Evolutionary conservation across 2,329 filamentous ascomycete genomes (phyloP).

Genomic region (Apiospora kogelbergensis): DNA sequence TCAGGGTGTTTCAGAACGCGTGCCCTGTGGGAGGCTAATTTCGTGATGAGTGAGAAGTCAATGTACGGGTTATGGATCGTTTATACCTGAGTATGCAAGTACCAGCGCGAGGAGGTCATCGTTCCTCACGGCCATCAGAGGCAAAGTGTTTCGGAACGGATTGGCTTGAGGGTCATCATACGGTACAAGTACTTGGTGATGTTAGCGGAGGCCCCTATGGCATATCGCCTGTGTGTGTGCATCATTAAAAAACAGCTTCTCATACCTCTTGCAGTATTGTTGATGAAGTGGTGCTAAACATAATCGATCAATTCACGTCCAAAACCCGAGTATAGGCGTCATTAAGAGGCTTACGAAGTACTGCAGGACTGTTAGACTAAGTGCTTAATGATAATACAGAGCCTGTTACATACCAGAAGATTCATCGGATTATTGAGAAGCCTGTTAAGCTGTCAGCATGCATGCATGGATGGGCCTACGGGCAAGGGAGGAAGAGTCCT

Average conservation of each 20-base stretch:
- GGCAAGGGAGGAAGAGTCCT: conserved; percentile 11
- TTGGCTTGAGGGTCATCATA: conserved; percentile 54
- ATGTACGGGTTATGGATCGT: background rate
- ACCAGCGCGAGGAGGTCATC: conserved; percentile 74
- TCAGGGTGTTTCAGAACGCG: conserved; percentile 72
- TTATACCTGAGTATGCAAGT: conserved; percentile 67
- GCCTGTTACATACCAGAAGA: conserved; percentile 50
- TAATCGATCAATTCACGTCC: background rate
- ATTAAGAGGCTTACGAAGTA: conserved; percentile 42
- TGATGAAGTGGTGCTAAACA: conserved; percentile 61
- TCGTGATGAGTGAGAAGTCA: conserved; percentile 16
- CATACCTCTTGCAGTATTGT: conserved; percentile 72
- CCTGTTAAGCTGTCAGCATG: conserved; percentile 26
- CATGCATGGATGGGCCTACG: conserved; percentile 50
- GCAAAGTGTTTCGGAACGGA: conserved; percentile 49
- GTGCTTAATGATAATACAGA: conserved; percentile 20
- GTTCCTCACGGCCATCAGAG: conserved; percentile 65
- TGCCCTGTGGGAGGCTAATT: conserved; percentile 71
- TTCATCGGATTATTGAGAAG: conserved; percentile 77
- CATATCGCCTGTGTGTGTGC: conserved; percentile 22
- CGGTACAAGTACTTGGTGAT: conserved; percentile 45
- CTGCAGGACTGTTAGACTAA: conserved; percentile 24
- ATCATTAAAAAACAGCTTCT: background rate
- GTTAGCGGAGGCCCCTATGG: background rate
- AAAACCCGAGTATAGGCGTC: background rate